phyloP scores from a whole-genome alignment of 179 eudicot genomes.

The Heliamphora pulchella region DNA sequence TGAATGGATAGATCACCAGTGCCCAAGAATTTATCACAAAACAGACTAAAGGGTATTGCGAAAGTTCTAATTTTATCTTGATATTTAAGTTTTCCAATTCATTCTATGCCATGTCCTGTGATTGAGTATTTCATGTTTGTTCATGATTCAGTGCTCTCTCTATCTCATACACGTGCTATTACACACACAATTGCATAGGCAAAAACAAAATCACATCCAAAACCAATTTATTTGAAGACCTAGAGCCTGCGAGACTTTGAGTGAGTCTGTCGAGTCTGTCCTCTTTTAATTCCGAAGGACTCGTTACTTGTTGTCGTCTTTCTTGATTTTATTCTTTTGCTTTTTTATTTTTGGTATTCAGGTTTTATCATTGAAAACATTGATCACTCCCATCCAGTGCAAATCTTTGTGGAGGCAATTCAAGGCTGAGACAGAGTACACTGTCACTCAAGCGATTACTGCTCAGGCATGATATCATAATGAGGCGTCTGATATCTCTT shows the following conservation, averaged over 20 bases:
- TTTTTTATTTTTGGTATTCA: slow-evolving; percentile 24
- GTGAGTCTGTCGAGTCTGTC: not conserved
- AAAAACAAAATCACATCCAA: not conserved
- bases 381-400: slow-evolving; percentile 90
- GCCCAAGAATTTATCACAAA: not conserved
- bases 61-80: not conserved
- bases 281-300: not conserved
- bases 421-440: slow-evolving; percentile 83
- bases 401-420: slow-evolving; percentile 95
- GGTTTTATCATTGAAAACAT: slow-evolving; percentile 80
- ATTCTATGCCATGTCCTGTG: not conserved
- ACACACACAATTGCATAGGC: not conserved
- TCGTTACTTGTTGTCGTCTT: not conserved
- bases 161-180: not conserved
- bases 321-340: slow-evolving; percentile 29
- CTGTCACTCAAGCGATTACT: slow-evolving; percentile 89
- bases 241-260: not conserved
- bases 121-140: slow-evolving; percentile 11
- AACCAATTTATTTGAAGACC: not conserved
- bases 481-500: no score
- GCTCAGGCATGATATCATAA: slow-evolving; percentile 66
- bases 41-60: not conserved
- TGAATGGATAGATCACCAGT: not conserved
- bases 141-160: not conserved
- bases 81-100: not conserved